Base-by-base conservation (phyloP, 2,329 filamentous ascomycete genomes). In the Fusarium palustre region DNA sequence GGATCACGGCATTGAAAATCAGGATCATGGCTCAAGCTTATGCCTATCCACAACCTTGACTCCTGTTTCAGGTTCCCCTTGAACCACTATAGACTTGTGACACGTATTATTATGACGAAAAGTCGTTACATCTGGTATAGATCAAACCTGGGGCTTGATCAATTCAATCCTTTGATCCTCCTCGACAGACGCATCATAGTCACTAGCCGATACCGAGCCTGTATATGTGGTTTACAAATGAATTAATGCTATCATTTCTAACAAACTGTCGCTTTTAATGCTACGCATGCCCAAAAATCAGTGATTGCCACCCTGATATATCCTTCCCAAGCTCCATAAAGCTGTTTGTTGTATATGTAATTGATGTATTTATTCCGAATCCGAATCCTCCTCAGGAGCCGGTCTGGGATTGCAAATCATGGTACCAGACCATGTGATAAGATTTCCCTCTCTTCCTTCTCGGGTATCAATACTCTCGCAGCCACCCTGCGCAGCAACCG, bases 391-490 rank as follows among this genome's bases (percentile, higher is more conserved):
- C 1, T 64, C 61, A 16, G 33, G 34, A 0, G 28, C 31, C 31
- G 66, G 66, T 18, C 46, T 39, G 13, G 62, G 41, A 25, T 64
- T 59, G 16, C 25, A 36, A 20, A 50, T 48, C 22, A 70, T 13
- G 7, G 66, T 57, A 1, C 68, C 68, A 46, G 30, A 9, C 55
- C 59, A 70, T 12, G 7, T 47, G 2, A 70, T 52, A 10, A 70
- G 43, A 18, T 11, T 58, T 8, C 66, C 66, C 8, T 60, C 58
- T 11, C 42, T 70, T 3, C 68, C 68, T 5, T 70, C 52, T 49
- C 68, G 55, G 0, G 16, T 45, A 33, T 70, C 68, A 0, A 70
- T 68, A 7, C 66, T 70, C 48, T 70, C 67, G 15, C 45, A 70
- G 3, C 48, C 66, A 9, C 68, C 68, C 6, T 64, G 30, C 1